These are phyloP conservation scores for Penstemon davidsonii DNA, from an alignment of 257 asterid species.

Conservation along the genomic window DNA sequence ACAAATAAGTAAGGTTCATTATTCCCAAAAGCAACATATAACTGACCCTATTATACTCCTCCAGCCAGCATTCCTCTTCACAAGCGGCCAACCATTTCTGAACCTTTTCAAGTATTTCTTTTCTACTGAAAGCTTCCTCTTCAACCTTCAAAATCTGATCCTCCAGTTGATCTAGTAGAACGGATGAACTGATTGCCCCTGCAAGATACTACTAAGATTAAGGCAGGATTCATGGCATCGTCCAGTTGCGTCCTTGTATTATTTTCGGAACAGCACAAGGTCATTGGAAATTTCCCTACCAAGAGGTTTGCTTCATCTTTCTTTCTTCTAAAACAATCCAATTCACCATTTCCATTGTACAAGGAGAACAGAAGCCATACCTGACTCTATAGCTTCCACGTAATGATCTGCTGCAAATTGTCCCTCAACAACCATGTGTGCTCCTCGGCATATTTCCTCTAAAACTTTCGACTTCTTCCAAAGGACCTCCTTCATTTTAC, in stretches of 20 bases:
- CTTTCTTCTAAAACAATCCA: not conserved
- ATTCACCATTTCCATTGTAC: not conserved
- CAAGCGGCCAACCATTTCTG: conserved; percentile 90
- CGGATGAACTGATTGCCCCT: conserved; percentile 65
- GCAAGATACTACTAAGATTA: conserved; percentile 26
- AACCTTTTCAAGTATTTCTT: conserved; percentile 82
- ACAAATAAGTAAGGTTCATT: conserved; percentile 12
- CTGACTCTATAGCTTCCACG: conserved; percentile 68
- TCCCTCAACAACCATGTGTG: conserved; percentile 69
- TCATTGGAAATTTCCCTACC: not conserved
- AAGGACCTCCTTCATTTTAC: conserved; percentile 81
- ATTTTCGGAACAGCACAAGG: not conserved
- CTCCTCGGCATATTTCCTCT: conserved; percentile 66
- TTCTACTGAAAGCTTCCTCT: conserved; percentile 78
- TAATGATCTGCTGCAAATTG: conserved; percentile 44
- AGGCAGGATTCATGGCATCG: not conserved
- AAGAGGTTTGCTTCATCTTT: conserved; percentile 1
- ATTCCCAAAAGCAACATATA: conserved; percentile 20
- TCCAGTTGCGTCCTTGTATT: not conserved
- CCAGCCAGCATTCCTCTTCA: conserved; percentile 92
- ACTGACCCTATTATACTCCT: conserved; percentile 89
- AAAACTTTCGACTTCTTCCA: conserved; percentile 59
- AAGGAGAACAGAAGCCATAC: conserved; percentile 32
- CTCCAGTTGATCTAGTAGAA: conserved; percentile 75
- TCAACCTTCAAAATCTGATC: conserved; percentile 59